Base-by-base conservation (phyloP, 169 alveolate genomes). In the Plasmodium fragile region DNA sequence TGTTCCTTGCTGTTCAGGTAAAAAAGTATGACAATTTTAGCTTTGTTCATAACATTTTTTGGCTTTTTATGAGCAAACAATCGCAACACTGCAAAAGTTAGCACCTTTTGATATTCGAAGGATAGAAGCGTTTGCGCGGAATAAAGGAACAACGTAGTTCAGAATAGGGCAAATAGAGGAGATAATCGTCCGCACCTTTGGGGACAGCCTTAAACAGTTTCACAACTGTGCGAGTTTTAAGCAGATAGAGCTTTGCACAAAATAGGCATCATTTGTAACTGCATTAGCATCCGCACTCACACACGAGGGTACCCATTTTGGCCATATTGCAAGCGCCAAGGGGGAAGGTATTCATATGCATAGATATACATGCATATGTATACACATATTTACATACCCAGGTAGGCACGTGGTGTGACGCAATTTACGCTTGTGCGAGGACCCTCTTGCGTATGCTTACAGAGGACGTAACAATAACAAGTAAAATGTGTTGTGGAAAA, bases 401-500 rank as follows among this genome's bases (percentile, higher is more conserved):
- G 75, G 34, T 1, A 22, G 16, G 75, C 75, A 53, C 10, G 71
- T 4, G 75, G 30, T 8, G 75, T 65, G 36, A 28, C 75, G 11
- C 13, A 25, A 22, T 25, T 65, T 65, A 18, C 36, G 41, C 75
- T 25, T 28, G 75, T 25, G 36, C 75, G 39, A 22, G 32, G 43
- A 70, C 52, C 18, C 69, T 39, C 53, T 36, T 70, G 49, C 52
- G 52, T 82, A 18, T 70, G 69, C 73, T 25, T 25, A n/a, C 73
- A 41, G 25, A 53, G 49, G 30, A 85, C 30, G 65, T 53, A 49
- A 49, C 59, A 49, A 77, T 30, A 52, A 77, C 28, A 39, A 77
- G 11, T 87, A 89, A 89, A 28, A 84, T 73, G 84, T 34, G 22
- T 72, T 72, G 43, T 43, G 43, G 78, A 84, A 34, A 49, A 83